Conservation (phyloP, 116 monocot species). For the Trichopus zeylanicus region DNA sequence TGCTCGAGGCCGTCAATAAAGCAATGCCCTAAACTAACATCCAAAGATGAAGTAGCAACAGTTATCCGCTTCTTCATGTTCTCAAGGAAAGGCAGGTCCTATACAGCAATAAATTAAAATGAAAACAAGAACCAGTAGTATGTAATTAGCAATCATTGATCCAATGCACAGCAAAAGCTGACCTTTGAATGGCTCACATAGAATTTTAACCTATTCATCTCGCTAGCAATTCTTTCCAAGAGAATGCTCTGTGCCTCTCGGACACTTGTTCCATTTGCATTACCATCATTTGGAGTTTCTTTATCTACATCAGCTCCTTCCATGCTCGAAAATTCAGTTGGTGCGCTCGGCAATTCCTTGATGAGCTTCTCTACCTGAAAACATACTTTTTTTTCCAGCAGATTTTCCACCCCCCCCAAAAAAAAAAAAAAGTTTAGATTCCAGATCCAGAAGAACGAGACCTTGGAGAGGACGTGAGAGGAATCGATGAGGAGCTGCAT, state of each 20-base stretch:
- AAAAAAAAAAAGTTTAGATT: not conserved
- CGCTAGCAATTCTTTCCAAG: conserved; percentile 97
- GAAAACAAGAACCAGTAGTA: not conserved
- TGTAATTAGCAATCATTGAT: too few species aligned
- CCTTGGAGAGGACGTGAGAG: conserved; percentile 94
- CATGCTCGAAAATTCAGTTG: conserved; percentile 31
- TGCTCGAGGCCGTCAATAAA: conserved; percentile 69
- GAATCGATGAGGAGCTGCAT: conserved; percentile 86
- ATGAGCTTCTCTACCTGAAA: conserved; percentile 90
- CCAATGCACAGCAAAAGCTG: conserved; percentile 14
- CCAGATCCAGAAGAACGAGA: conserved; percentile 6
- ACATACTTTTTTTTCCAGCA: too few species aligned
- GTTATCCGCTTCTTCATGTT: conserved; percentile 96
- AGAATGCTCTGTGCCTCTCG: conserved; percentile 88
- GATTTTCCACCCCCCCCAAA: not conserved
- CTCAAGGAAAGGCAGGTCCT: conserved; percentile 91
- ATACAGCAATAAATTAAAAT: conserved; percentile 51
- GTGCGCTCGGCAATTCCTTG: conserved; percentile 60
- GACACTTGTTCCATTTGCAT: conserved; percentile 34
- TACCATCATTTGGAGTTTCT: conserved; percentile 17
- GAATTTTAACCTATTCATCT: conserved; percentile 95
- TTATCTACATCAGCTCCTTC: conserved; percentile 23
- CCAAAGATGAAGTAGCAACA: conserved; percentile 50
- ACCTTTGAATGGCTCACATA: conserved; percentile 81
- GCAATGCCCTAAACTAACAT: conserved; percentile 65